Evolutionary conservation across 306 rosid species (phyloP).

Genomic region (Rosa chinensis): DNA sequence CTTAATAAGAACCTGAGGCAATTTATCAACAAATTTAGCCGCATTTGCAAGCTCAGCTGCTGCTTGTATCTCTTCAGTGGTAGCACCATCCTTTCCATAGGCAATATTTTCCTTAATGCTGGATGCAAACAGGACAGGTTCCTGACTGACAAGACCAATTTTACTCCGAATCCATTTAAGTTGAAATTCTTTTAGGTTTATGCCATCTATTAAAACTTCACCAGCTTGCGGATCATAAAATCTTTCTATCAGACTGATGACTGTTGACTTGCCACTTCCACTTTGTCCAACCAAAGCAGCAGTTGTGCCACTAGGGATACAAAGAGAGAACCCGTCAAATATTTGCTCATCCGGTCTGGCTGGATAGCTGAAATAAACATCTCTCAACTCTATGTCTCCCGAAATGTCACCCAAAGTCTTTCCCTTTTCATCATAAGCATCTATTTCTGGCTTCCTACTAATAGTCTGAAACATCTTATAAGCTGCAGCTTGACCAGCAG

Average conservation of each 20-base stretch:
- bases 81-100: constrained; percentile 87
- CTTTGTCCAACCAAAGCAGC: constrained; percentile 93
- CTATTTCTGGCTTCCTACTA: constrained; percentile 75
- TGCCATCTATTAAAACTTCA: constrained; percentile 71
- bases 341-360: constrained; percentile 77
- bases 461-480: constrained; percentile 87
- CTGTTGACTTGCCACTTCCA: constrained; percentile 94
- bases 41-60: constrained; percentile 92
- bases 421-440: constrained; percentile 65
- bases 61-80: constrained; percentile 63
- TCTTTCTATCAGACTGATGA: constrained; percentile 80
- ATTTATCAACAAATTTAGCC: constrained; percentile 76
- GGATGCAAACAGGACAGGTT: constrained; percentile 79
- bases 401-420: constrained; percentile 54
- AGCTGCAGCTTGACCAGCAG: constrained; percentile 93
- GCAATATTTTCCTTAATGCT: constrained; percentile 86
- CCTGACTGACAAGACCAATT: constrained; percentile 95
- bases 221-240: constrained; percentile 87
- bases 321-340: constrained; percentile 70
- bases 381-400: constrained; percentile 71
- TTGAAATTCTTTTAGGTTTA: constrained; percentile 75
- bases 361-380: constrained; percentile 77
- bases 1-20: constrained; percentile 60
- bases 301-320: constrained; percentile 62
- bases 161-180: constrained; percentile 87